A percentile compares a stretch with the other conserved stretches of the same genome.
These are phyloP conservation scores for Xylaria curta DNA, from an alignment of 495 filamentous ascomycete genomes.

Conservation along the genomic window DNA sequence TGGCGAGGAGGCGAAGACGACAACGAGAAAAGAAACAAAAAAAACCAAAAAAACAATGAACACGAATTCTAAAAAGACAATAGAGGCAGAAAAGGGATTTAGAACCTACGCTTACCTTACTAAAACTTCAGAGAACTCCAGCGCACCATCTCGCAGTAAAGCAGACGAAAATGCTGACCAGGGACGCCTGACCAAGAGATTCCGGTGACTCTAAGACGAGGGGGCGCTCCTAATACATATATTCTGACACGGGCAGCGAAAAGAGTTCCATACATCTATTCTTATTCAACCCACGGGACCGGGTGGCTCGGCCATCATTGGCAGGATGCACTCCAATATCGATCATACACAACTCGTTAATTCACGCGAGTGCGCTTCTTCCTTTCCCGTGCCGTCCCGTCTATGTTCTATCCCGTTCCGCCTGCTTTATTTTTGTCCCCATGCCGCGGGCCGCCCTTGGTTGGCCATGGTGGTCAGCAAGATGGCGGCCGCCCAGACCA, in stretches of 20 bases:
- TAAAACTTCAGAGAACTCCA: no score
- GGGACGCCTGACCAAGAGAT: neutral
- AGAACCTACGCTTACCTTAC: neutral
- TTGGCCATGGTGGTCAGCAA: constrained; percentile 14
- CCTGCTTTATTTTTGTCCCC: neutral
- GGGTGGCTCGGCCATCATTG: constrained; percentile 2
- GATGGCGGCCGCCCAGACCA: neutral
- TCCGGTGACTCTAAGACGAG: neutral
- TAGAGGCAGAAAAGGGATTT: neutral
- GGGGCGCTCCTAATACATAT: constrained; percentile 6
- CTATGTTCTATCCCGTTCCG: constrained; percentile 10
- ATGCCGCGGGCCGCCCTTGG: constrained; percentile 1
- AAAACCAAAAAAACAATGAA: neutral
- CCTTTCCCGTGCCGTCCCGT: constrained; percentile 10
- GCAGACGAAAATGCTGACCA: neutral
- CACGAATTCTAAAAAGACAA: neutral
- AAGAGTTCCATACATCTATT: constrained; percentile 4
- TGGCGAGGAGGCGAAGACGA: neutral
- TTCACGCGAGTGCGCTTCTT: neutral
- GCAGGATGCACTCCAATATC: neutral
- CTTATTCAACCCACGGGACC: neutral
- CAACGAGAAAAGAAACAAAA: neutral
- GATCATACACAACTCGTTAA: neutral
- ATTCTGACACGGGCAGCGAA: constrained; percentile 1
- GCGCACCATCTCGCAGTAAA: neutral